A percentile compares a stretch with the other conserved stretches of the same genome.
Evolutionary conservation across 2,329 filamentous ascomycete genomes (phyloP).

Genomic region (Emericellopsis atlantica): DNA sequence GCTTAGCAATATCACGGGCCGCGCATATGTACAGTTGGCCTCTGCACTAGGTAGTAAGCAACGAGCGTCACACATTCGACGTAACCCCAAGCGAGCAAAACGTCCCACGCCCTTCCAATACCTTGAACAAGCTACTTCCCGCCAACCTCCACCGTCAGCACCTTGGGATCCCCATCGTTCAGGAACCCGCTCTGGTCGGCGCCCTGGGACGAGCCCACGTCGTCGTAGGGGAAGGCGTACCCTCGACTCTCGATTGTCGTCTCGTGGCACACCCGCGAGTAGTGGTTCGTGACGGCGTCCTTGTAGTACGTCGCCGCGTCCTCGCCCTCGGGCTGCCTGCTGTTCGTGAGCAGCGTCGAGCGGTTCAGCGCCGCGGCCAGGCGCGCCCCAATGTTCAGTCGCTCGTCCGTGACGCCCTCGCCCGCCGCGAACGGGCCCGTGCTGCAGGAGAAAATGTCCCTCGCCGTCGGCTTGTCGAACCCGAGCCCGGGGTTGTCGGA

Average conservation of each 20-base stretch:
- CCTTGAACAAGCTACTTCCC: not conserved
- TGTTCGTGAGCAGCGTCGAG: conserved; percentile 46
- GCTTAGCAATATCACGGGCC: no score
- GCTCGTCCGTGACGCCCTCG: conserved; percentile 26
- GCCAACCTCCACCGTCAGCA: conserved; percentile 3
- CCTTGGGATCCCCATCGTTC: conserved; percentile 2
- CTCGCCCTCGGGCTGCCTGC: conserved; percentile 40
- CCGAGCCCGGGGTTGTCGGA: conserved; percentile 14
- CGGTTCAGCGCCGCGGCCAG: conserved; percentile 66
- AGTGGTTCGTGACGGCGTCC: conserved; percentile 49
- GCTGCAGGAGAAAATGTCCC: conserved; percentile 39
- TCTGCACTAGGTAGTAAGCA: no score
- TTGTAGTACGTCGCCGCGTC: conserved; percentile 37
- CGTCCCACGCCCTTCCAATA: no score
- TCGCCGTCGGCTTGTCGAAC: conserved; percentile 32
- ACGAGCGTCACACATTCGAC: no score
- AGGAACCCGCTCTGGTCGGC: conserved; percentile 2
- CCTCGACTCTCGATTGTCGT: conserved; percentile 45
- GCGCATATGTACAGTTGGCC: no score
- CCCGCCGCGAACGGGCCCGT: conserved; percentile 42
- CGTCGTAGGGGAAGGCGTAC: conserved; percentile 63
- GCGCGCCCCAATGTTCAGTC: conserved; percentile 57
- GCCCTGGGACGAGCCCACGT: conserved; percentile 36
- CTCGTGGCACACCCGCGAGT: conserved; percentile 50
- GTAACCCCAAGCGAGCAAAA: no score